These are phyloP conservation scores for Ogataea corticis DNA, from an alignment of 805 yeast genomes.

Conservation along the genomic window DNA sequence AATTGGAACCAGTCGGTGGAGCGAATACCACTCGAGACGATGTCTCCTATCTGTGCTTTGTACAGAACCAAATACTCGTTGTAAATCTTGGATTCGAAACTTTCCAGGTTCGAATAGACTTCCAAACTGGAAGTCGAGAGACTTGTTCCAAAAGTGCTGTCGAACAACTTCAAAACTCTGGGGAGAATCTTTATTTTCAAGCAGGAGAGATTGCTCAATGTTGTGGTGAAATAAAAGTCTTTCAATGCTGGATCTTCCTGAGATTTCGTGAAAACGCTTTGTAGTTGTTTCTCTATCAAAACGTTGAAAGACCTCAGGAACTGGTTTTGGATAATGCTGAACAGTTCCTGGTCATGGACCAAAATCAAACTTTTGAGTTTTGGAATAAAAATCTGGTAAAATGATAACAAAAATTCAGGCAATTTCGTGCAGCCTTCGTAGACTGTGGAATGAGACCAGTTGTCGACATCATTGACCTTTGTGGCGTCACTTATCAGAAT, in stretches of 20 bases:
- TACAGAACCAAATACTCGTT: slow-evolving; percentile 52
- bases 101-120: slow-evolving; percentile 45
- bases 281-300: slow-evolving; percentile 45
- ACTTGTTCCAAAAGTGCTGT: slow-evolving; percentile 48
- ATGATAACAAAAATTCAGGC: slow-evolving; percentile 39
- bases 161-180: slow-evolving; percentile 48
- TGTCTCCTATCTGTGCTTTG: slow-evolving; percentile 41
- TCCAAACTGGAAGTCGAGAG: slow-evolving; percentile 43
- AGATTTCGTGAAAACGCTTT: slow-evolving; percentile 42
- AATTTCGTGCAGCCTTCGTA: slow-evolving; percentile 37
- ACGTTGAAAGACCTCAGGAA: slow-evolving; percentile 37
- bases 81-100: slow-evolving; percentile 54
- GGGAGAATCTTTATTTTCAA: slow-evolving; percentile 50
- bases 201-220: slow-evolving; percentile 55
- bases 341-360: slow-evolving; percentile 17
- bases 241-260: slow-evolving; percentile 12
- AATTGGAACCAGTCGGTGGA: slow-evolving; percentile 43
- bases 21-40: slow-evolving; percentile 41
- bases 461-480: slow-evolving; percentile 35
- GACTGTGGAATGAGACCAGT: slow-evolving; percentile 35
- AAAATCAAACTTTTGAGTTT: slow-evolving; percentile 29
- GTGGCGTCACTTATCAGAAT: slow-evolving; percentile 28
- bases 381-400: slow-evolving; percentile 38
- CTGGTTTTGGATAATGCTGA: slow-evolving; percentile 33
- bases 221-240: slow-evolving; percentile 31